Base-by-base conservation (phyloP, 768 basidiomycete species). In the Cyathus striatus region DNA sequence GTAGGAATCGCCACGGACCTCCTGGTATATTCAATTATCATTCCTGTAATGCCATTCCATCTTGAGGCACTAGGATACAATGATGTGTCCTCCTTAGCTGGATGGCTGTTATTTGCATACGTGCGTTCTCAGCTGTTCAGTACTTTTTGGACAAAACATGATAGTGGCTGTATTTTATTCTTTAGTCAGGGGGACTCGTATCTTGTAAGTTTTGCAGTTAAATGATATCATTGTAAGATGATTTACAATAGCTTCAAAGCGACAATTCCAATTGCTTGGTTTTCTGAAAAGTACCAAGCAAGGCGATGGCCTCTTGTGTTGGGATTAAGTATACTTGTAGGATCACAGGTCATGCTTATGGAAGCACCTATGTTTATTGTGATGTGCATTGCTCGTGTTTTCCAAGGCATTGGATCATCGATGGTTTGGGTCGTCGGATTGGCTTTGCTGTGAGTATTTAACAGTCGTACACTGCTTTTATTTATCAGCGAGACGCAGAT, bases 31-130 rank as follows among this genome's bases (percentile, higher is more conserved):
- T 76, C 79, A 3, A 65, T 78, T 21, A 75, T 81, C 44, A 73
- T 81, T 23, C 81, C 81, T 6, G 78, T 82, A 23, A 67, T 82
- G 44, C 80, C 81, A 1, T 83, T 82, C 51, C 79, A 78, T 24
- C 70, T 83, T 18, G 71, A 80, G 50, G 55, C 44, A 4, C 65
- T 82, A 37, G 58, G 66, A 0, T 76, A 75, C 44, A 52, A 55
- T 6, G 42, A 60, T 9, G 69, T 79, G 18, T 80, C 79, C 24
- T 63, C 68, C 2, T 66, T 70, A 23, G 68, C 75, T 0, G 80
- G 81, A 23, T 84, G 80, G 80, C 61, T 83, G 2, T 61, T 83
- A 13, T 79, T 75, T 49, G 70, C 76, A 46, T 82, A 72, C 47
- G 81, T 79, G 47, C 39, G 75, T 65, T 16, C n/a, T n/a, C n/a